phyloP scores from a whole-genome alignment of 208 protist genomes.

The Crithidia brevicula region DNA sequence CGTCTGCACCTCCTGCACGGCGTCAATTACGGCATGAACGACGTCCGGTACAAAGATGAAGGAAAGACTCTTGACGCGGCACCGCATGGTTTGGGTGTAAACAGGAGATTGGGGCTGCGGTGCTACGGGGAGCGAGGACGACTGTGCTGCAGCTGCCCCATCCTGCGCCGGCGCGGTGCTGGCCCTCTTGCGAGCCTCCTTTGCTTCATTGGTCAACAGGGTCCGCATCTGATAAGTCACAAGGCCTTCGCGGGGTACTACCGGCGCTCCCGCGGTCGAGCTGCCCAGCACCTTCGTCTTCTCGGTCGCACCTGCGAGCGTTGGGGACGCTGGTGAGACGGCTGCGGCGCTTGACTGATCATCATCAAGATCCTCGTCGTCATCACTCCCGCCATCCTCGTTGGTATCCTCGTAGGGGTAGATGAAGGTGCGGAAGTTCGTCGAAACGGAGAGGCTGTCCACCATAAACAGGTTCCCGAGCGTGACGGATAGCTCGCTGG shows the following conservation, averaged over 20 bases:
- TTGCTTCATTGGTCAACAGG: not conserved
- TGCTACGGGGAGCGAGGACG: too few species aligned
- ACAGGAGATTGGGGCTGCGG: too few species aligned
- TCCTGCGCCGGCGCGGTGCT: not conserved
- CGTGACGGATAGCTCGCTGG: conserved; percentile 37
- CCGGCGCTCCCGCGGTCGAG: not conserved
- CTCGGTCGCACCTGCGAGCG: not conserved
- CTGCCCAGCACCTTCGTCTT: not conserved
- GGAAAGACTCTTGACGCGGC: conserved; percentile 51
- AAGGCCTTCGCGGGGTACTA: conserved; percentile 5
- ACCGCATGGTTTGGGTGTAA: conserved; percentile 57
- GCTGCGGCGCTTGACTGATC: not conserved
- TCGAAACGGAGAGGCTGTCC: conserved; percentile 42
- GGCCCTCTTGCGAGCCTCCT: not conserved
- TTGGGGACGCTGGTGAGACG: conserved; percentile 7
- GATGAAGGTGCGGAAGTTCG: conserved; percentile 56
- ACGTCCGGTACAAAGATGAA: conserved; percentile 73
- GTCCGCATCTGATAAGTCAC: conserved; percentile 28
- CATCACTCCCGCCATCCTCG: not conserved
- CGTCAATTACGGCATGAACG: conserved; percentile 42
- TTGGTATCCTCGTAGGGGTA: conserved; percentile 35
- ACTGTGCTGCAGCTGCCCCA: too few species aligned
- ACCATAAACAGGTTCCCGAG: conserved; percentile 58
- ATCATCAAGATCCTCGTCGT: not conserved
- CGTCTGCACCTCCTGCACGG: conserved; percentile 50